Base-by-base conservation (phyloP, 108 stramenopile species). In the Asterionellopsis glacialis region DNA sequence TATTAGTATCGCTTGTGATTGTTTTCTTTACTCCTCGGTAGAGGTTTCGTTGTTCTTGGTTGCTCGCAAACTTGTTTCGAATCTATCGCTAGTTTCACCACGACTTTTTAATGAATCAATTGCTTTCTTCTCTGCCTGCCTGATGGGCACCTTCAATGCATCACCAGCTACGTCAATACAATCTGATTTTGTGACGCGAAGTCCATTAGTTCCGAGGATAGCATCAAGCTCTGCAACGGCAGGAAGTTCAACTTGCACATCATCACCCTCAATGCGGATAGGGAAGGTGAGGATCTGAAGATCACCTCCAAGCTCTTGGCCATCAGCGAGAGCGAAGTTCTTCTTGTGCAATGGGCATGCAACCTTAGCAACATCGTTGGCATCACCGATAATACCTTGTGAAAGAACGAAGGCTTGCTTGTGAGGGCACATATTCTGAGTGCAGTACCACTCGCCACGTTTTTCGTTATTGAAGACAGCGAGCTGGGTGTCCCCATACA, bases 341-440 rank as follows among this genome's bases (percentile, higher is more conserved):
- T 96, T 96, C 88, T 96, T 96, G 83, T 96, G 95, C 42, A 96
- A 61, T 1, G 95, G 95, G 63, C 95, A 96, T 49, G 95, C 95
- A 38, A 95, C 94, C 81, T 96, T 94, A 28, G 92, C 73, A 24
- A 64, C 63, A 18, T 84, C 88, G 18, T 66, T 80, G 51, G 45
- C 67, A 65, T 86, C 91, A 15, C 93, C 93, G 23, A 91, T 82
- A 45, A 96, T 86, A 45, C 95, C 95, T 62, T 92, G 90, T 14
- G 95, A 93, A 23, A 96, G 71, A 9, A 96, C 95, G 65, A 96
- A 92, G 0, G 95, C 93, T 68, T 94, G 90, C 59, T 88, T 91
- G 79, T 94, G 93, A 9, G 93, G 93, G 62, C 95, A 94, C 89
- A 96, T 94, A 59, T 96, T 96, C 63, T 91, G 92, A 38, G 91